Evolutionary conservation across 2,329 filamentous ascomycete genomes (phyloP).

Genomic region (Cercospora nicotianae): DNA sequence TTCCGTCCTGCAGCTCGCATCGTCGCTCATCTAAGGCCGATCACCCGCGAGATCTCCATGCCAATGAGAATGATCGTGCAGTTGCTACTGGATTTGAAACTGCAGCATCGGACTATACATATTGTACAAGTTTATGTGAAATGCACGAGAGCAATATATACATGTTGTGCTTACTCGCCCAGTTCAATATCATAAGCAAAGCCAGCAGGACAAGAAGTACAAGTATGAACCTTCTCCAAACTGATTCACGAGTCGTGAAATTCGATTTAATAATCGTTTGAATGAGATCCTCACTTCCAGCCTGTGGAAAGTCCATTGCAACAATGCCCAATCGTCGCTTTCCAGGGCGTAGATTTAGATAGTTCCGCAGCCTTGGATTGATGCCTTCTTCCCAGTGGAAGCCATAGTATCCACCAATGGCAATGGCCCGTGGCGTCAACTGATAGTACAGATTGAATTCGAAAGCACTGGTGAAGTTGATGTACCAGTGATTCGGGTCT

Average conservation of each 20-base stretch:
- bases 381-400: conserved; percentile 49
- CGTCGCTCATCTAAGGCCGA: not conserved
- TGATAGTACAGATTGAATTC: conserved; percentile 45
- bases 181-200: conserved; percentile 28
- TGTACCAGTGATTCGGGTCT: conserved; percentile 40
- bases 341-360: conserved; percentile 30
- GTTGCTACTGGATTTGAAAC: not conserved
- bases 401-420: conserved; percentile 46
- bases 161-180: conserved; percentile 55
- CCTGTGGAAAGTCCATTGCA: conserved; percentile 41
- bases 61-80: not conserved
- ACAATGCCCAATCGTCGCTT: conserved; percentile 40
- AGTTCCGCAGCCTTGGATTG: conserved; percentile 44
- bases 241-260: conserved; percentile 27
- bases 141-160: not conserved
- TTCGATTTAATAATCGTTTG: conserved; percentile 45
- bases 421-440: conserved; percentile 41
- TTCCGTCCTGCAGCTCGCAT: not conserved
- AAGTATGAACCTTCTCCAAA: not conserved
- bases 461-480: conserved; percentile 50
- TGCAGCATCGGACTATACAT: not conserved
- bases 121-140: not conserved
- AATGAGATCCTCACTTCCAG: conserved; percentile 45
- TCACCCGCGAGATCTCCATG: too few relatives aligned
- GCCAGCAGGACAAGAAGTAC: not conserved